Evolutionary conservation across 2,329 filamentous ascomycete genomes (phyloP), one percentile per base, ranked within the genome.

Genomic region (Alternaria tenuissima): DNA sequence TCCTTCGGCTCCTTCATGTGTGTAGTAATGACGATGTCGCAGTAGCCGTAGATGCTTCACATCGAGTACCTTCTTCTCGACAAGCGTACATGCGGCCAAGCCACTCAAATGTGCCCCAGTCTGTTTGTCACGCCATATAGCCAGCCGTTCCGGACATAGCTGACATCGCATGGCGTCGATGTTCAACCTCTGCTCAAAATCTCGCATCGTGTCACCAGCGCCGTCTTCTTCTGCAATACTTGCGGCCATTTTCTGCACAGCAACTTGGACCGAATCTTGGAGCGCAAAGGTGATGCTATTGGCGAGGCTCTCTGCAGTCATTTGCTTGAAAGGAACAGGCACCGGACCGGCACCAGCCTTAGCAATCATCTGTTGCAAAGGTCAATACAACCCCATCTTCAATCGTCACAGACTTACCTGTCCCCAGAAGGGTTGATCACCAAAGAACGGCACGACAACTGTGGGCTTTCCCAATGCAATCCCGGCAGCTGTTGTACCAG

Each of bases 381-480:
- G 47, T 51, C 22, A 51, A 18, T 1, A 11, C 32, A 1, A 9
- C 6, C 36, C 22, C 16, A 7, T 6, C 8, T 3, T 4, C 4
- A 1, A 6, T 49, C 3, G 7, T 5, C 7, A 20, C 20, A 4
- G 3, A 7, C 47, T 11, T 51, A 38, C 32, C 47, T 51, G 70
- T 7, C 83, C 84, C 85, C 84, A 87, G 67, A 87, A 86, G 1
- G 81, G 82, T 65, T 86, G 84, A n/a, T 87, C 85, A 48, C 85
- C 84, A 63, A 87, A 87, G 65, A 87, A 88, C 0, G 86, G 86
- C 0, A 88, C 81, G 20, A 88, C 80, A 0, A 82, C 71, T 0
- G 86, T 88, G 0, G 86, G 85, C 18, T 79, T 75, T 0, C 82
- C 85, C 47, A 84, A 79, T 3, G 78, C 71, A 5, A 88, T 79